Percentiles rank a stretch among this genome's conserved stretches.
Conservation (phyloP, 2,329 filamentous ascomycete species). For the Blastomyces silverae region DNA sequence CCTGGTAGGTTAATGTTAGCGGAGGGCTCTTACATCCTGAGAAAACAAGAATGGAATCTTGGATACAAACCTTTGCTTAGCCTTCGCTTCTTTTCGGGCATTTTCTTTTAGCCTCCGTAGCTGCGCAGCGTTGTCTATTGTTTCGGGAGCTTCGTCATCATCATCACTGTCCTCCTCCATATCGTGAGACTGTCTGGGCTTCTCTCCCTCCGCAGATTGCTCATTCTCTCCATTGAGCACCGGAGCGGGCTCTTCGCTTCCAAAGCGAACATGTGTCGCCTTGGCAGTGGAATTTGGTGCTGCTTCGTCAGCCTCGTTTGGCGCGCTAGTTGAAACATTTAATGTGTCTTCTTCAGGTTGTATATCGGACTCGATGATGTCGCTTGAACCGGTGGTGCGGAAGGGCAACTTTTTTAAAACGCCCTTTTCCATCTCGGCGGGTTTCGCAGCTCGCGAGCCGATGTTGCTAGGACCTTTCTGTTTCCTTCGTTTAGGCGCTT, state of each 20-base stretch:
- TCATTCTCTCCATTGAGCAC: slow-evolving; percentile 23
- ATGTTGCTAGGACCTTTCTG: background rate
- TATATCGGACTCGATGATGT: background rate
- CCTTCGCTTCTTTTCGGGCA: slow-evolving; percentile 35
- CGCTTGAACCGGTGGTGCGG: slow-evolving; percentile 1
- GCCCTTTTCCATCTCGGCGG: background rate
- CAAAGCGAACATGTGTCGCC: slow-evolving; percentile 35
- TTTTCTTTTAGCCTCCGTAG: slow-evolving; percentile 34
- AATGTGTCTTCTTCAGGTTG: background rate
- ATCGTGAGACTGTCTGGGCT: slow-evolving; percentile 11
- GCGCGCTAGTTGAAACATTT: background rate
- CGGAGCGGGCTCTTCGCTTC: slow-evolving; percentile 36
- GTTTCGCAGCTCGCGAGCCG: background rate
- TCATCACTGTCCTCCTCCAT: slow-evolving; percentile 30
- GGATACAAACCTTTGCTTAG: slow-evolving; percentile 32
- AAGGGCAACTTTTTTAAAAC: slow-evolving; percentile 1
- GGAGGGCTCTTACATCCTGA: background rate
- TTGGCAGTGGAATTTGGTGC: slow-evolving; percentile 21
- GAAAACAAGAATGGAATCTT: slow-evolving; percentile 1
- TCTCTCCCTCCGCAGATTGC: slow-evolving; percentile 22
- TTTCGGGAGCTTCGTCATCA: slow-evolving; percentile 40
- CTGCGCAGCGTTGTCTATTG: slow-evolving; percentile 38
- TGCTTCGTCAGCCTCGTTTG: background rate
- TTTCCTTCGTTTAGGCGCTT: slow-evolving; percentile 11
- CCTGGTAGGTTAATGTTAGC: slow-evolving; percentile 8